These are phyloP conservation scores for Suillus luteus DNA, from an alignment of 768 basidiomycete genomes.

Conservation along the genomic window DNA sequence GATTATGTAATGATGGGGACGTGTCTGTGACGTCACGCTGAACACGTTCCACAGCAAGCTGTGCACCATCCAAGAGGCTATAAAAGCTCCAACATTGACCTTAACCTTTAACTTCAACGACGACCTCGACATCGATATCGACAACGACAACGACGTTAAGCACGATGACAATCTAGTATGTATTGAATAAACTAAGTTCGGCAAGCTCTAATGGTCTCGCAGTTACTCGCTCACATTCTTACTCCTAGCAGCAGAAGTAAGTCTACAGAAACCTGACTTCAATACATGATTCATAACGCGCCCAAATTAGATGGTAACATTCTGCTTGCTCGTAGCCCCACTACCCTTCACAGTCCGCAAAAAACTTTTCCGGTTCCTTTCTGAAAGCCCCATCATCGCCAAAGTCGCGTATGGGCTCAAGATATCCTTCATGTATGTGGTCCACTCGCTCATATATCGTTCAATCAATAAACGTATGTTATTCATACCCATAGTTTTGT, in stretches of 20 bases:
- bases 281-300: background rate
- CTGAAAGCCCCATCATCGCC: slow-evolving; percentile 68
- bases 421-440: slow-evolving; percentile 85
- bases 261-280: slow-evolving; percentile 5
- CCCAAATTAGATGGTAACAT: slow-evolving; percentile 68
- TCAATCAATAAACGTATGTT: background rate
- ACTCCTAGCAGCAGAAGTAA: slow-evolving; percentile 75
- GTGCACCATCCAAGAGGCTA: background rate
- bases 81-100: background rate
- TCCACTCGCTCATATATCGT: background rate
- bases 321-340: slow-evolving; percentile 81
- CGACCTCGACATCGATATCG: background rate
- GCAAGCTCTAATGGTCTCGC: background rate
- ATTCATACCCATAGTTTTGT: slow-evolving; percentile 63
- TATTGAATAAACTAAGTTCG: slow-evolving; percentile 7
- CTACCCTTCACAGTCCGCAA: slow-evolving; percentile 78
- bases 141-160: background rate
- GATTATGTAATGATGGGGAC: slow-evolving; percentile 24
- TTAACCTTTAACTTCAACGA: background rate
- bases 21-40: slow-evolving; percentile 30
- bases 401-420: slow-evolving; percentile 91
- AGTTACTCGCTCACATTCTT: slow-evolving; percentile 83
- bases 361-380: slow-evolving; percentile 69
- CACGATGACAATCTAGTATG: slow-evolving; percentile 54
- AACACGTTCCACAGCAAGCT: slow-evolving; percentile 22